phyloP scores from a whole-genome alignment of 2,329 filamentous ascomycete species.

The Penicillium palitans region DNA sequence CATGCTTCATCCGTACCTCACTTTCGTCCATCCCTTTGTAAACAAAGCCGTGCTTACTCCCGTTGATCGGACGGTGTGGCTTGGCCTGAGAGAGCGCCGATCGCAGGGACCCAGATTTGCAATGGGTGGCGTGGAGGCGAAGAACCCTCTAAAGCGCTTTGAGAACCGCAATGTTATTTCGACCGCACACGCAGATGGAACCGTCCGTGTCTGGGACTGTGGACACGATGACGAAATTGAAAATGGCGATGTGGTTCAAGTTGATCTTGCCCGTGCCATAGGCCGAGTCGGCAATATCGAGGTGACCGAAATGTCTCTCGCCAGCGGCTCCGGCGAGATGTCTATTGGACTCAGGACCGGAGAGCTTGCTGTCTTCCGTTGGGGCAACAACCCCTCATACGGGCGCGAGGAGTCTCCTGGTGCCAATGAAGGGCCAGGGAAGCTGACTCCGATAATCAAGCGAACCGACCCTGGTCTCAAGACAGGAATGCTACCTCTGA shows the following conservation, averaged over 20 bases:
- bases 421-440: slow-evolving; percentile 62
- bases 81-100: slow-evolving; percentile 84
- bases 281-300: slow-evolving; percentile 76
- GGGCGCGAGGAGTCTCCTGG: slow-evolving; percentile 62
- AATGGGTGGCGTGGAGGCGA: slow-evolving; percentile 73
- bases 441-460: slow-evolving; percentile 70
- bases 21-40: slow-evolving; percentile 87
- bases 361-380: slow-evolving; percentile 84
- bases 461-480: slow-evolving; percentile 72
- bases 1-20: slow-evolving; percentile 82
- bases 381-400: slow-evolving; percentile 75
- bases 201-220: slow-evolving; percentile 87
- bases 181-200: slow-evolving; percentile 86
- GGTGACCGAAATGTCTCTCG: slow-evolving; percentile 76
- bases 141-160: slow-evolving; percentile 70
- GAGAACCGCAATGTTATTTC: slow-evolving; percentile 83
- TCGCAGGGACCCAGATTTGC: slow-evolving; percentile 75
- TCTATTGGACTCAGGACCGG: slow-evolving; percentile 77
- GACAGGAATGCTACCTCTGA: slow-evolving; percentile 77
- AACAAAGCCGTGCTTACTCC: slow-evolving; percentile 69
- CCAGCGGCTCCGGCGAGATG: slow-evolving; percentile 78
- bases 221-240: slow-evolving; percentile 93
- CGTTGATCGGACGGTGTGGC: slow-evolving; percentile 78
- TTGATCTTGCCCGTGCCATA: slow-evolving; percentile 80
- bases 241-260: slow-evolving; percentile 76